These are phyloP conservation scores for Beauveria sp. DNA, from an alignment of 2,329 filamentous ascomycete genomes.

Conservation along the genomic window DNA sequence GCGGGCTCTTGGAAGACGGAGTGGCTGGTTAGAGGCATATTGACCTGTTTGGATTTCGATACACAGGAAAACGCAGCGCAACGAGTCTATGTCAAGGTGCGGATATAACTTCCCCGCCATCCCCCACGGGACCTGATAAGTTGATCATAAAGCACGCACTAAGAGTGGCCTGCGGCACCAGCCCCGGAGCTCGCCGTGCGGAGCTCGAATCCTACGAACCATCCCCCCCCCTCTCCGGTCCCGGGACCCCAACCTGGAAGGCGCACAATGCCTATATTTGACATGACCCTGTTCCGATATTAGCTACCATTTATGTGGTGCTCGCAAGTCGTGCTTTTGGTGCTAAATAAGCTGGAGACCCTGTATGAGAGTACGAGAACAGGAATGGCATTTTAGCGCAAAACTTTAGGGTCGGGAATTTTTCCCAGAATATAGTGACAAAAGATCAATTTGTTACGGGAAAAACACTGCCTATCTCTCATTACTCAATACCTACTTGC, in stretches of 20 bases:
- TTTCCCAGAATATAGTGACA: no score
- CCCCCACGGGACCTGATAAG: neutral
- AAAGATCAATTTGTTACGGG: no score
- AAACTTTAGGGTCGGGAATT: no score
- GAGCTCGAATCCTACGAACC: neutral
- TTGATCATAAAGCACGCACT: neutral
- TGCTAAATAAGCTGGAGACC: no score
- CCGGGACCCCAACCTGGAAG: neutral
- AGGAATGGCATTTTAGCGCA: no score
- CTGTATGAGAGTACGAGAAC: no score
- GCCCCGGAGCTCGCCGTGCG: neutral
- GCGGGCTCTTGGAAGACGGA: constrained; percentile 40
- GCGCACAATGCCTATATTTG: neutral
- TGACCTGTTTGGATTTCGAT: neutral
- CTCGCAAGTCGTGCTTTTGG: no score
- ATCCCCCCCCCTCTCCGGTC: neutral
- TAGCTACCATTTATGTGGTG: neutral
- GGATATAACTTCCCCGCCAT: neutral
- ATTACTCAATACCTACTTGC: no score
- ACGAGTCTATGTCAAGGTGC: neutral
- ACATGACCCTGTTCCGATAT: neutral
- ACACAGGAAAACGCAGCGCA: no score
- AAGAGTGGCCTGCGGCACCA: neutral
- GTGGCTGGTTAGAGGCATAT: constrained; percentile 41
- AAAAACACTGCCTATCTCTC: no score